Percentiles rank a stretch among this genome's conserved stretches.
phyloP scores from a whole-genome alignment of 1,284 basidiomycete species.

The Cryptococcus sp. region DNA sequence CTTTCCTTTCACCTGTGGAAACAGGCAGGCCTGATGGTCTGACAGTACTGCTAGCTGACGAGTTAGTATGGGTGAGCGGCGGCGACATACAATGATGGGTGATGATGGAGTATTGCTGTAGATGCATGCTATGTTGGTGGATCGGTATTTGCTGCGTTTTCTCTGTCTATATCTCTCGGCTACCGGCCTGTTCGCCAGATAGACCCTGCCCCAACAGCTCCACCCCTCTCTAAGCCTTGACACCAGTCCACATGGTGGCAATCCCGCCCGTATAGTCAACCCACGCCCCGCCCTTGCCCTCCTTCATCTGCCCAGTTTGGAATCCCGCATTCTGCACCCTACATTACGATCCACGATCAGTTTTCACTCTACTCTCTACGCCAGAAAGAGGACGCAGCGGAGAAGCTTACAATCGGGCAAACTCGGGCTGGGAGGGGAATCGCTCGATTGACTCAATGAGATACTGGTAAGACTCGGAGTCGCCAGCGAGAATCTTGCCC shows the following conservation, averaged over 20 bases:
- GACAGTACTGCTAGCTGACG: no score
- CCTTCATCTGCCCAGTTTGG: conserved; percentile 63
- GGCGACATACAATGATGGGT: no score
- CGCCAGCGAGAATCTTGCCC: conserved; percentile 92
- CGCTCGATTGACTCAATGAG: conserved; percentile 94
- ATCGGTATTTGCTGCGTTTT: no score
- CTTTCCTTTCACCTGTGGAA: no score
- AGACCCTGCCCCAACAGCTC: not conserved
- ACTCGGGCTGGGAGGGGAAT: conserved; percentile 87
- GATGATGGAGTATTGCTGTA: no score
- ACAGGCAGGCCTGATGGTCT: no score
- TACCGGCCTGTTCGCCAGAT: not conserved
- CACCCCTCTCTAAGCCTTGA: conserved; percentile 55
- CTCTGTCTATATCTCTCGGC: no score
- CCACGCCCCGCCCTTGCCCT: conserved; percentile 85
- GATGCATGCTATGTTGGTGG: no score
- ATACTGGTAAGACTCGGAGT: conserved; percentile 94
- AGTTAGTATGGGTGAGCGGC: no score
- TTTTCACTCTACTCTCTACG: not conserved
- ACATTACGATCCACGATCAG: not conserved
- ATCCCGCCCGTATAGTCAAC: conserved; percentile 80
- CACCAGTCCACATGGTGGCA: conserved; percentile 77
- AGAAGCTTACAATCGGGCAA: conserved; percentile 68
- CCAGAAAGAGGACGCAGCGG: not conserved
- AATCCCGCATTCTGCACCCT: conserved; percentile 77